Evolutionary conservation across 2,329 filamentous ascomycete species (phyloP), one percentile per base, ranked within the genome.

Genomic region (Pyrenochaeta sp.): DNA sequence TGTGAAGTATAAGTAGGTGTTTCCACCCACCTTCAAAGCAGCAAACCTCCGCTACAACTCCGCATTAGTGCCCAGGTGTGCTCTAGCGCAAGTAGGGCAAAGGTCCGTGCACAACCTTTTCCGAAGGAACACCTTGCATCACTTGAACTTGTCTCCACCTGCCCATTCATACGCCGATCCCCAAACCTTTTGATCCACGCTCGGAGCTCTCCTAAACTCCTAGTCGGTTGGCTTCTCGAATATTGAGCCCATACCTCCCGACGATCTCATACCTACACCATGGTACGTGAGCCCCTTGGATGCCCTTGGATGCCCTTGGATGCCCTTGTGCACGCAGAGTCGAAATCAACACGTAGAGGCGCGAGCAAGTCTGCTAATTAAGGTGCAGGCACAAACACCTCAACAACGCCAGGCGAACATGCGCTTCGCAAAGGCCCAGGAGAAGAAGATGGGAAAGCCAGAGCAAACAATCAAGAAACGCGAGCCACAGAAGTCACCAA

Each of bases 401-500:
- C 86, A 92, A 79, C 92, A 95, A 83, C 89, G 91, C 77, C 88
- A 88, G 73, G 88, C 90, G 63, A 95, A 95, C 82, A 86, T 86
- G 73, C 90, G 90, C 79, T 96, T 92, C 80, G 88, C 85, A 67
- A 89, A 90, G 76, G 84, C 86, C 52, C 88, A 94, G 76, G 88
- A 90, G 75, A 81, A 83, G 59, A 90, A 89, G 75, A 90, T 90
- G 78, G 91, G 91, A 79, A 92, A 91, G 81, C 78, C 80, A 2
- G 67, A 81, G 62, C 66, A 71, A 8, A 69, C 79, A 50, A 86
- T 87, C 80, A 83, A 84, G 70, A 78, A 82, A 64, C 50, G 58
- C 13, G 68, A 53, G 19, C 80, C 78, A 42, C 71, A 79, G 56
- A 86, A 85, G 73, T 78, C 82, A 19, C 84, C 87, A 0, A 80